A percentile compares a stretch with the other conserved stretches of the same genome.
These are phyloP conservation scores for Coemansia sp. DNA, from an alignment of 192 early-diverging fungal genomes.

Conservation along the genomic window DNA sequence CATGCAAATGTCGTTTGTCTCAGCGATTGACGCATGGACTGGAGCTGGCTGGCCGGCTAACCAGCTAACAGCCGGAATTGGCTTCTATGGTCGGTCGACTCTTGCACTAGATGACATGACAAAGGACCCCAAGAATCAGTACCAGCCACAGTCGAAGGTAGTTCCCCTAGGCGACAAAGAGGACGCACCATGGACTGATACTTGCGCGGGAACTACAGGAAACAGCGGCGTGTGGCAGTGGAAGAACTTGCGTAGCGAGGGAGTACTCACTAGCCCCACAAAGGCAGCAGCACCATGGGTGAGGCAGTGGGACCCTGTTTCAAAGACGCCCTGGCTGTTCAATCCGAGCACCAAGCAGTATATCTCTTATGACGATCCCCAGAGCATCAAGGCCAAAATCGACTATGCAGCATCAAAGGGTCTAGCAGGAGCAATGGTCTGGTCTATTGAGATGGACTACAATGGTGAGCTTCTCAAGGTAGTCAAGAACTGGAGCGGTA, in stretches of 20 bases:
- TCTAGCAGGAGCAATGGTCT: conserved; percentile 69
- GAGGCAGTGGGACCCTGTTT: conserved; percentile 60
- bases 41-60: conserved; percentile 60
- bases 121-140: conserved; percentile 30
- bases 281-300: conserved; percentile 58
- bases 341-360: conserved; percentile 59
- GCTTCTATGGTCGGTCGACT: conserved; percentile 64
- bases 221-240: conserved; percentile 66
- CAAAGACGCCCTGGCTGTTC: conserved; percentile 75
- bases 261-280: conserved; percentile 22
- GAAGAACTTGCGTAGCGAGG: conserved; percentile 60
- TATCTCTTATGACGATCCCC: conserved; percentile 71
- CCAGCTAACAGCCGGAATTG: conserved; percentile 64
- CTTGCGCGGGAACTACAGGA: conserved; percentile 33
- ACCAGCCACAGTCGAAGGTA: conserved; percentile 10
- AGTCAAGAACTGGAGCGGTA: conserved; percentile 8
- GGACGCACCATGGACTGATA: conserved; percentile 58
- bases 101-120: conserved; percentile 36
- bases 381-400: conserved; percentile 62
- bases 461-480: conserved; percentile 61
- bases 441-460: conserved; percentile 68
- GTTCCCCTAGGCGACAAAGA: conserved; percentile 56
- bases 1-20: conserved; percentile 47
- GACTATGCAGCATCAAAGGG: conserved; percentile 59
- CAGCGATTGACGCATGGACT: conserved; percentile 63